Evolutionary conservation across 306 rosid species (phyloP).

Genomic region (Citrullus mucosospermus): DNA sequence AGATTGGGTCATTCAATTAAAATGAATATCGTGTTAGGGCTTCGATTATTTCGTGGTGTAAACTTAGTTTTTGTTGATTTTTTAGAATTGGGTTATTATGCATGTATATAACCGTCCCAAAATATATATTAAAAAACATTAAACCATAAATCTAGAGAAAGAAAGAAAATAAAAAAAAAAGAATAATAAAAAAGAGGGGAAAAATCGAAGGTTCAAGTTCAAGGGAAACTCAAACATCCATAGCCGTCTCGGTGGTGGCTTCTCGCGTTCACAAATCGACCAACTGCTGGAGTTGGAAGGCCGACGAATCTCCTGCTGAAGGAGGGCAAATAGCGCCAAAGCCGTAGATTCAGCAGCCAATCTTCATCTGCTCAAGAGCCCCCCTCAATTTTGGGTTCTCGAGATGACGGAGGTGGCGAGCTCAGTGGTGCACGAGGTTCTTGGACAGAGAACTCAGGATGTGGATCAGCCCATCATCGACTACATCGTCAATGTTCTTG

Average conservation of each 20-base stretch:
- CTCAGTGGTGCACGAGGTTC: slow-evolving; percentile 76
- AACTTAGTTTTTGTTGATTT: too few species aligned
- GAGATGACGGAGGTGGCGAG: slow-evolving; percentile 84
- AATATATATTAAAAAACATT: too few species aligned
- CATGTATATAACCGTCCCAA: too few species aligned
- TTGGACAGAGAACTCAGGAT: slow-evolving; percentile 54
- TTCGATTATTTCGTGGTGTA: too few species aligned
- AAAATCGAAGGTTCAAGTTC: not conserved
- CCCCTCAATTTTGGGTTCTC: not conserved
- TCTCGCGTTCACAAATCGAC: not conserved
- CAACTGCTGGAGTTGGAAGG: not conserved
- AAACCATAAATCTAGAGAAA: not conserved
- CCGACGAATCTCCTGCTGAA: not conserved
- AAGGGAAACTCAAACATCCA: not conserved
- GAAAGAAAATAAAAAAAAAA: not conserved
- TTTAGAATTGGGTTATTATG: too few species aligned
- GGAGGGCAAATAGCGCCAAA: not conserved
- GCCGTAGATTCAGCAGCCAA: not conserved
- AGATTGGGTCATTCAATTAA: too few species aligned
- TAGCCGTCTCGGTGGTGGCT: not conserved
- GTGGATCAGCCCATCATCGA: slow-evolving; percentile 81
- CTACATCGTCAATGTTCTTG: slow-evolving; percentile 87
- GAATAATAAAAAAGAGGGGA: not conserved
- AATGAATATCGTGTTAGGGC: too few species aligned
- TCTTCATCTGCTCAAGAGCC: not conserved